Base-by-base conservation (phyloP, 2,329 filamentous ascomycete genomes). In the Penicillium vulpinum region DNA sequence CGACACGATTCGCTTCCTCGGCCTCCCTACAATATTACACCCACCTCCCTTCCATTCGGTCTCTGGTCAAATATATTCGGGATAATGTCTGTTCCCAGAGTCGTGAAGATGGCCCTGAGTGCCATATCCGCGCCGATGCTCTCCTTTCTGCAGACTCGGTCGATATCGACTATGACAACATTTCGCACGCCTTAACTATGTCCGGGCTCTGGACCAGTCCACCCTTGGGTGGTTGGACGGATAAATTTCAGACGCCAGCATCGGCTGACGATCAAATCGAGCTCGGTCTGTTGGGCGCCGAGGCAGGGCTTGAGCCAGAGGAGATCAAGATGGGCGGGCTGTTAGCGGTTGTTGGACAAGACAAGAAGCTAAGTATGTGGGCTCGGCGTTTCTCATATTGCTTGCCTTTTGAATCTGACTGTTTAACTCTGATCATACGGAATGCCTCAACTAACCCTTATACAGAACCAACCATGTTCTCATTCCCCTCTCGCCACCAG, bases 401-500 rank as follows among this genome's bases (percentile, higher is more conserved):
- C 13, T 21, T 35, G 24, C 31, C 22, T 40, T 43, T 16, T n/a
- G n/a, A n/a, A n/a, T n/a, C n/a, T n/a, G n/a, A n/a, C n/a, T n/a
- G 29, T 16, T n/a, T 47, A 40, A 40, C 16, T 4, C 21, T 35
- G 18, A 18, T 28, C 10, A 15, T 13, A 5, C 1, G 13, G 8
- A 33, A 36, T 16, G 22, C 9, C 16, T 18, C 3, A 24, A 46
- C 54, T 67, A 47, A 67, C 43, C 7, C 15, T 9, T 26, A 15
- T 15, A 49, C 62, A 83, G 89, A 88, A 38, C 83, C 89, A 2
- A 89, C 90, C 0, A 79, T 93, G 44, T 97, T 97, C 77, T 86
- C 89, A 41, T 94, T 96, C 63, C 87, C 90, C 2, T 86, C 91
- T 3, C 86, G 92, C 0, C 92, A 97, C 73, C 85, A 89, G 64